Evolutionary conservation across 768 basidiomycete species (phyloP).

Genomic region (Mycena chlorophos): DNA sequence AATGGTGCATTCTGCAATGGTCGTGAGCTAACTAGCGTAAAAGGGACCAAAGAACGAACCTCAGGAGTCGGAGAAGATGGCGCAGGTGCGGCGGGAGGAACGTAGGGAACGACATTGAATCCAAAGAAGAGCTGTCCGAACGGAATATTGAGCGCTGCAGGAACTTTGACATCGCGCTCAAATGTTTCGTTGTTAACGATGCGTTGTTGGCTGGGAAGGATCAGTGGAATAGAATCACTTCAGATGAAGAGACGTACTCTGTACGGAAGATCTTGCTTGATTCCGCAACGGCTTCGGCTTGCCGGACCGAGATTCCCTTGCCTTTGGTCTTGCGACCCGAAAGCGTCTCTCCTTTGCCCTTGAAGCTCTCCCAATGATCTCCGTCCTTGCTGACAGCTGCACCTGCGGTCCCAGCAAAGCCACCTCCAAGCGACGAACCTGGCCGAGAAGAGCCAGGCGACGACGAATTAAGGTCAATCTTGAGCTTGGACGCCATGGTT

Average conservation of each 20-base stretch:
- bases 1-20: constrained; percentile 48
- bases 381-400: constrained; percentile 69
- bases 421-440: constrained; percentile 69
- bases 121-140: constrained; percentile 97
- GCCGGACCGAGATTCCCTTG: constrained; percentile 84
- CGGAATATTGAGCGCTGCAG: constrained; percentile 87
- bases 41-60: constrained; percentile 21
- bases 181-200: constrained; percentile 81
- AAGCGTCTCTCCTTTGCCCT: constrained; percentile 90
- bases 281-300: constrained; percentile 74
- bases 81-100: constrained; percentile 37
- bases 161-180: constrained; percentile 75
- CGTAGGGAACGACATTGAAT: constrained; percentile 76
- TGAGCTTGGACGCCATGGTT: constrained; percentile 96
- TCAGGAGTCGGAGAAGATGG: constrained; percentile 34
- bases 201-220: constrained; percentile 62
- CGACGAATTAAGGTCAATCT: constrained; percentile 86
- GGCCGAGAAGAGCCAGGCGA: constrained; percentile 87
- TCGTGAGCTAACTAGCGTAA: constrained; percentile 6
- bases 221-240: constrained; percentile 6
- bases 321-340: constrained; percentile 92
- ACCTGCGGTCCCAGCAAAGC: constrained; percentile 55
- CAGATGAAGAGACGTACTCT: constrained; percentile 57
- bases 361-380: constrained; percentile 93
- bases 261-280: constrained; percentile 89